Evolutionary conservation across 345 rosid species (phyloP).

Genomic region (Murraya paniculata): DNA sequence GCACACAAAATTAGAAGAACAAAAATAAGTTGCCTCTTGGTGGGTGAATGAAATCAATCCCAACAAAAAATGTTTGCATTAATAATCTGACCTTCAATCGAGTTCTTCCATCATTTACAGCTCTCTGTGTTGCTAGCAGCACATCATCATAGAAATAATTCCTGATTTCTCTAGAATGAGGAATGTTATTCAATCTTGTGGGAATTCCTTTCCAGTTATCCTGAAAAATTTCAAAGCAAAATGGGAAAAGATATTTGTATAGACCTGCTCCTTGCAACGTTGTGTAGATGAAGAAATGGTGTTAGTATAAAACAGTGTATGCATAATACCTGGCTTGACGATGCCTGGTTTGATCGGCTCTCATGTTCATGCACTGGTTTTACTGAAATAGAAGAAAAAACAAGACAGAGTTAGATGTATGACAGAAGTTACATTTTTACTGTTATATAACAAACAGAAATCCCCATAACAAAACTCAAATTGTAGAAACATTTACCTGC

Average conservation of each 20-base stretch:
- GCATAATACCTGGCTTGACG: slow-evolving; percentile 39
- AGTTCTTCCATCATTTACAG: slow-evolving; percentile 66
- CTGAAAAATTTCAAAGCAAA: slow-evolving; percentile 42
- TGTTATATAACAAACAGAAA: not conserved
- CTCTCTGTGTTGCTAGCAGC: slow-evolving; percentile 66
- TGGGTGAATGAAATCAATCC: not conserved
- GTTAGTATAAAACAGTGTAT: not conserved
- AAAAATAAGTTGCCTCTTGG: not conserved
- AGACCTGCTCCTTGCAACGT: slow-evolving; percentile 9
- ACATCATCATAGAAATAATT: slow-evolving; percentile 87
- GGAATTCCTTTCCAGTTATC: slow-evolving; percentile 94
- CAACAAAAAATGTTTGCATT: not conserved
- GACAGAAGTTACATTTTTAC: not conserved
- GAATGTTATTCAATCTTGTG: slow-evolving; percentile 83
- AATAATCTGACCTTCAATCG: slow-evolving; percentile 61
- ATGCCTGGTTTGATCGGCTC: slow-evolving; percentile 35
- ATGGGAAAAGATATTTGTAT: slow-evolving; percentile 25
- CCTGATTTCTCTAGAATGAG: slow-evolving; percentile 94
- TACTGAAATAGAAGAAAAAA: slow-evolving; percentile 27
- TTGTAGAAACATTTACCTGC: slow-evolving; percentile 32
- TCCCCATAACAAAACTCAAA: slow-evolving; percentile 6
- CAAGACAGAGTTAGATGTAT: slow-evolving; percentile 11
- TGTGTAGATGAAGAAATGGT: not conserved
- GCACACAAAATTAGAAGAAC: slow-evolving; percentile 2
- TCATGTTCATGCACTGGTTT: slow-evolving; percentile 28